A percentile compares a stretch with the other conserved stretches of the same genome.
These are phyloP conservation scores for Paraphaeosphaeria minitans DNA, from an alignment of 2,329 filamentous ascomycete species.

Conservation along the genomic window DNA sequence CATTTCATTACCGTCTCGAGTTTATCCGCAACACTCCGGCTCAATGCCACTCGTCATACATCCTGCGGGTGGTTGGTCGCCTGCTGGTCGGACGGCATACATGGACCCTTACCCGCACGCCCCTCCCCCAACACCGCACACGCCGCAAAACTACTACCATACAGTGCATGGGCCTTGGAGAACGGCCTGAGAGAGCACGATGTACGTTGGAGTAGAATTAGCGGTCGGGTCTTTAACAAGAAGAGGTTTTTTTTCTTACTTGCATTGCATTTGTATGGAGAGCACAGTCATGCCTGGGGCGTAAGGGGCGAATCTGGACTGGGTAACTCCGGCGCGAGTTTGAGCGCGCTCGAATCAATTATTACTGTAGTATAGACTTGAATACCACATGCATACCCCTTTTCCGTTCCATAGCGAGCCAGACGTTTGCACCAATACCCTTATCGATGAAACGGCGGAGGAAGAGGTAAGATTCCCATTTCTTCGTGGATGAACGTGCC, in stretches of 20 bases:
- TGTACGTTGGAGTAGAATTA: neutral
- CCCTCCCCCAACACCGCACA: neutral
- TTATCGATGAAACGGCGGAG: neutral
- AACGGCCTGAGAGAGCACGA: neutral
- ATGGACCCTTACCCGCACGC: neutral
- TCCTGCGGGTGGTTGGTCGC: no score
- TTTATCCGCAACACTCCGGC: no score
- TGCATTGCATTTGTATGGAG: slow-evolving; percentile 4
- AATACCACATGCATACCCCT: slow-evolving; percentile 4
- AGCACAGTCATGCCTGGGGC: neutral
- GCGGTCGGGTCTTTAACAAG: neutral
- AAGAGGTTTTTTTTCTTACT: neutral
- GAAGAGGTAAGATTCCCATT: neutral
- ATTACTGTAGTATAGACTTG: slow-evolving; percentile 4
- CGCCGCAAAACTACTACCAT: neutral
- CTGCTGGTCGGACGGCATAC: no score
- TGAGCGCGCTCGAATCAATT: neutral
- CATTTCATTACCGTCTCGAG: no score
- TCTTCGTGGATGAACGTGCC: neutral
- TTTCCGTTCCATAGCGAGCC: neutral
- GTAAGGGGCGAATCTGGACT: neutral
- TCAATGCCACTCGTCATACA: no score
- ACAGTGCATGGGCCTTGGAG: neutral
- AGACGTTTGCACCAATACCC: neutral
- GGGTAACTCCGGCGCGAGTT: slow-evolving; percentile 4